These are phyloP conservation scores for Fraxinus platypoda DNA, from an alignment of 305 asterid genomes.

Conservation along the genomic window DNA sequence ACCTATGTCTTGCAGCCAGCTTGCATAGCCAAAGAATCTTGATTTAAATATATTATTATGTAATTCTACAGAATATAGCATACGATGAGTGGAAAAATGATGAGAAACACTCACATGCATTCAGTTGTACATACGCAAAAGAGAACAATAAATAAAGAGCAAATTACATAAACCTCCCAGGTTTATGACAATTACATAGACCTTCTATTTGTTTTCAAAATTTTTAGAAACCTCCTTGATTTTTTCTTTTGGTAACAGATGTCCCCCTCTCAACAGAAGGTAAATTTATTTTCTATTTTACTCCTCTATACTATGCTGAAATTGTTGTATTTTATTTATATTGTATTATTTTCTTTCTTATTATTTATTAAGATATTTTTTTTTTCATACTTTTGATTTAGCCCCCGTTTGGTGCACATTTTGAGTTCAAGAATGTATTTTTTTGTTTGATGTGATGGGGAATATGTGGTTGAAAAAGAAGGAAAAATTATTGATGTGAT, in stretches of 20 bases:
- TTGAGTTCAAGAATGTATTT: too few species aligned
- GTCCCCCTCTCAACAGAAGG: neutral
- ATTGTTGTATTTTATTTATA: neutral
- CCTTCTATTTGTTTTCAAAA: neutral
- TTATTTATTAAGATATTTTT: neutral
- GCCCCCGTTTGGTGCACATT: too few species aligned
- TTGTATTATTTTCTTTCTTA: neutral
- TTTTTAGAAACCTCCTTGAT: neutral
- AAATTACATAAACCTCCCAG: neutral
- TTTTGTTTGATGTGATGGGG: too few species aligned
- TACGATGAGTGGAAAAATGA: slow-evolving; percentile 9
- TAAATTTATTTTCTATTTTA: neutral
- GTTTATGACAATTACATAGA: neutral
- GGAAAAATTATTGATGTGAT: too few species aligned
- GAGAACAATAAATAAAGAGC: neutral
- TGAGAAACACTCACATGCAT: neutral
- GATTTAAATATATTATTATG: neutral
- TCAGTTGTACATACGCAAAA: neutral
- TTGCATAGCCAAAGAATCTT: slow-evolving; percentile 3
- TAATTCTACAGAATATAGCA: neutral
- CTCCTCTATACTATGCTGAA: neutral
- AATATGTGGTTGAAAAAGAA: too few species aligned
- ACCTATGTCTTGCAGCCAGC: slow-evolving; percentile 8
- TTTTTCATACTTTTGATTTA: neutral
- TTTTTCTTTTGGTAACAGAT: neutral